Evolutionary conservation across 2,329 filamentous ascomycete genomes (phyloP).

Genomic region (Xylaria digitata): DNA sequence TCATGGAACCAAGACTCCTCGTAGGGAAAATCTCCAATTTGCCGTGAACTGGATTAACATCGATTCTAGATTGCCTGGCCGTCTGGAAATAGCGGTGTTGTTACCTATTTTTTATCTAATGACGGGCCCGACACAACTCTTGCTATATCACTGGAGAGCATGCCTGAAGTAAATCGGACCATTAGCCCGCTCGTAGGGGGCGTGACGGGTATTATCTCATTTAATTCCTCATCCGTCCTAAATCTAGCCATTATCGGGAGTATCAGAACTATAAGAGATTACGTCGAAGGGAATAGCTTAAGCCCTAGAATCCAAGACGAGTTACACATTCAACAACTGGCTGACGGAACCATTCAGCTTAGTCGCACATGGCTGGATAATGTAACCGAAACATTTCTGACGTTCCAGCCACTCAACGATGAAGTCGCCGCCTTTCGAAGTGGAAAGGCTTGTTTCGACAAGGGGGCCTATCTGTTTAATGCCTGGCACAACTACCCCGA

Average conservation of each 20-base stretch:
- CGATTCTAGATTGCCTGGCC: slow-evolving; percentile 65
- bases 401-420: slow-evolving; percentile 55
- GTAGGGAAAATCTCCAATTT: slow-evolving; percentile 25
- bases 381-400: slow-evolving; percentile 65
- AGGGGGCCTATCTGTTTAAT: slow-evolving; percentile 67
- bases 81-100: slow-evolving; percentile 71
- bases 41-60: slow-evolving; percentile 6
- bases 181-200: slow-evolving; percentile 64
- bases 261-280: slow-evolving; percentile 71
- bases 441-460: slow-evolving; percentile 56
- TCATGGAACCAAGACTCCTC: slow-evolving; percentile 68
- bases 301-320: slow-evolving; percentile 65
- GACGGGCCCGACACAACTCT: slow-evolving; percentile 65
- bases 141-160: slow-evolving; percentile 63
- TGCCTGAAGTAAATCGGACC: slow-evolving; percentile 55
- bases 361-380: slow-evolving; percentile 71
- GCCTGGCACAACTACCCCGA: slow-evolving; percentile 73
- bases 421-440: slow-evolving; percentile 55
- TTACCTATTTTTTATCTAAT: slow-evolving; percentile 66
- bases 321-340: slow-evolving; percentile 55
- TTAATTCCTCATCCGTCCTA: slow-evolving; percentile 68
- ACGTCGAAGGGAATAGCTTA: slow-evolving; percentile 68
- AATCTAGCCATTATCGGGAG: slow-evolving; percentile 69
- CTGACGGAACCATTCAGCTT: slow-evolving; percentile 59
- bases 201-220: slow-evolving; percentile 63